phyloP scores from a whole-genome alignment of 345 rosid species.

The Kandelia obovata region DNA sequence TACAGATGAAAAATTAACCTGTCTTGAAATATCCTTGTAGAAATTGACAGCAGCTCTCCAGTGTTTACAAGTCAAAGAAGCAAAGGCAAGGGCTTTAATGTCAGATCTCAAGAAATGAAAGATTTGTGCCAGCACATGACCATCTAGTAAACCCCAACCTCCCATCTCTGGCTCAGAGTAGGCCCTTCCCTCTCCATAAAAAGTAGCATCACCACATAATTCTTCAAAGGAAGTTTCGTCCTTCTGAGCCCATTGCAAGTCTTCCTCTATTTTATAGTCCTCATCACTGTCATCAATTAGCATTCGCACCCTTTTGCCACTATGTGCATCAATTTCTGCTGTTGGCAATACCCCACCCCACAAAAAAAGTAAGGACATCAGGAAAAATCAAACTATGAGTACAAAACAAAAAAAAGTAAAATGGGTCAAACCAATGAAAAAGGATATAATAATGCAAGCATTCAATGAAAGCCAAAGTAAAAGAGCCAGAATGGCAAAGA shows the following conservation, averaged over 20 bases:
- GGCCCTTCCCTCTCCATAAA: conserved; percentile 41
- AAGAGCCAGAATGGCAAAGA: background rate
- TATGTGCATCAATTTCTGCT: conserved; percentile 58
- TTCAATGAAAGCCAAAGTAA: background rate
- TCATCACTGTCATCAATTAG: conserved; percentile 63
- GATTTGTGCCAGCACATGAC: conserved; percentile 67
- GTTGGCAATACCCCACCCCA: conserved; percentile 13
- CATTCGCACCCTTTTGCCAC: conserved; percentile 72
- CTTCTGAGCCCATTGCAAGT: conserved; percentile 34
- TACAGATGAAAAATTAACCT: conserved; percentile 71
- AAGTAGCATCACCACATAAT: conserved; percentile 56
- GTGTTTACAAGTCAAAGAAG: conserved; percentile 85
- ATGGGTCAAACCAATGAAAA: background rate
- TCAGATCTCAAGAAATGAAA: conserved; percentile 85
- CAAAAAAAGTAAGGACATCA: conserved; percentile 14
- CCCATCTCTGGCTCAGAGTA: conserved; percentile 37
- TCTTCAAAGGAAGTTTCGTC: conserved; percentile 72
- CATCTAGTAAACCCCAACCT: conserved; percentile 81
- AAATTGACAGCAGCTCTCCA: conserved; percentile 81
- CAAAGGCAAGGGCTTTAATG: conserved; percentile 63
- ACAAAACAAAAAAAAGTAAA: conserved; percentile 9
- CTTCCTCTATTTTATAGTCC: conserved; percentile 55
- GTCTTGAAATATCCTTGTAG: conserved; percentile 70
- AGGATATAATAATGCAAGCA: conserved; percentile 1
- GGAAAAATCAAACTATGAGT: conserved; percentile 1